phyloP scores from a whole-genome alignment of 805 yeast species.

The Ogataea haglerorum region DNA sequence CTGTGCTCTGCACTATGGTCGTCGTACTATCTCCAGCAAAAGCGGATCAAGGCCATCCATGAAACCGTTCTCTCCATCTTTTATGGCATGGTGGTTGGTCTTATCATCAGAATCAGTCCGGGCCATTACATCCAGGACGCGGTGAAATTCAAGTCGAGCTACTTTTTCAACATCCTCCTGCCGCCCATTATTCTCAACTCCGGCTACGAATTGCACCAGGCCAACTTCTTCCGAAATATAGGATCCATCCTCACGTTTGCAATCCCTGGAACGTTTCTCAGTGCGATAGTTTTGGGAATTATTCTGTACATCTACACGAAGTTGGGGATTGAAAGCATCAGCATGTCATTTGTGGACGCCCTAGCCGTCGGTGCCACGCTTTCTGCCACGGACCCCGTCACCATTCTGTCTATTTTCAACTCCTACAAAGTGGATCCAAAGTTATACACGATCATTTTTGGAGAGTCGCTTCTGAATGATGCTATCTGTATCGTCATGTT shows the following conservation, averaged over 20 bases:
- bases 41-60: constrained; percentile 91
- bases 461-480: constrained; percentile 92
- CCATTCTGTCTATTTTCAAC: constrained; percentile 91
- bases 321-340: constrained; percentile 82
- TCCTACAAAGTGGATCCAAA: constrained; percentile 98
- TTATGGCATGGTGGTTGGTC: constrained; percentile 94
- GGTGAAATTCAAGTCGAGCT: constrained; percentile 89
- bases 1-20: constrained; percentile 92
- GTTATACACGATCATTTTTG: constrained; percentile 93
- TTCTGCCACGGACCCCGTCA: constrained; percentile 98
- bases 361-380: constrained; percentile 96
- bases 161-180: constrained; percentile 86
- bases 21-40: constrained; percentile 85
- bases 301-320: constrained; percentile 87
- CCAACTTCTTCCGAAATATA: constrained; percentile 87
- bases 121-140: constrained; percentile 98
- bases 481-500: constrained; percentile 99
- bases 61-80: constrained; percentile 95
- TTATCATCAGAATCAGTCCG: constrained; percentile 84
- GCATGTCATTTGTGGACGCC: constrained; percentile 94
- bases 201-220: constrained; percentile 95
- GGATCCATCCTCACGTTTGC: constrained; percentile 92
- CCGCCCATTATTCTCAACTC: constrained; percentile 97
- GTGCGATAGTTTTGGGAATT: constrained; percentile 87
- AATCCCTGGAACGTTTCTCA: constrained; percentile 92